These are phyloP conservation scores for Talaromyces atroroseus DNA, from an alignment of 2,329 filamentous ascomycete species.

Conservation along the genomic window DNA sequence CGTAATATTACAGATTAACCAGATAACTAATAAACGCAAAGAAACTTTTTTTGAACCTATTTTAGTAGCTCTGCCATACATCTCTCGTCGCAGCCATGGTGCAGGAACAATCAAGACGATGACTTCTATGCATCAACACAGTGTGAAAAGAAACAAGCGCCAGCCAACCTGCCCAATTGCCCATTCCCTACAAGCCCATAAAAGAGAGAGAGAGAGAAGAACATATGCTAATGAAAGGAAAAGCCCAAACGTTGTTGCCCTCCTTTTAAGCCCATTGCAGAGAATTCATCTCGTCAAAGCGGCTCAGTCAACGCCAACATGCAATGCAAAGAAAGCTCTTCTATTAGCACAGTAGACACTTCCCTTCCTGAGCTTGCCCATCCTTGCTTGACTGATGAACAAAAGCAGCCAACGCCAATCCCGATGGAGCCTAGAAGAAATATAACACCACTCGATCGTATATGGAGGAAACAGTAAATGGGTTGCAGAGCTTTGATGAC, in stretches of 20 bases:
- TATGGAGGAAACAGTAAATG: slow-evolving; percentile 10
- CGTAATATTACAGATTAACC: not conserved
- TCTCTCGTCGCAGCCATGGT: not conserved
- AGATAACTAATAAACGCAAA: not conserved
- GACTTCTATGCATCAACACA: slow-evolving; percentile 22
- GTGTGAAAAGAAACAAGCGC: slow-evolving; percentile 25
- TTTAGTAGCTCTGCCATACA: not conserved
- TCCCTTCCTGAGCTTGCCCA: slow-evolving; percentile 10
- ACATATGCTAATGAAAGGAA: slow-evolving; percentile 16
- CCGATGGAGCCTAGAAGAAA: slow-evolving; percentile 2
- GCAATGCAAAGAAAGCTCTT: slow-evolving; percentile 36
- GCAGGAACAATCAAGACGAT: slow-evolving; percentile 21
- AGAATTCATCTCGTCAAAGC: slow-evolving; percentile 28
- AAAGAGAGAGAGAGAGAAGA: slow-evolving; percentile 22
- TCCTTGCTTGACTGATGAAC: slow-evolving; percentile 3
- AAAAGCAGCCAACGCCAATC: slow-evolving; percentile 1
- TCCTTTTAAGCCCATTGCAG: slow-evolving; percentile 29
- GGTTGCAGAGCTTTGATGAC: slow-evolving; percentile 14
- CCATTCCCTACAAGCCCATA: slow-evolving; percentile 32
- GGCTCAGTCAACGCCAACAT: slow-evolving; percentile 39
- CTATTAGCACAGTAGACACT: slow-evolving; percentile 21
- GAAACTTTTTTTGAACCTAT: not conserved
- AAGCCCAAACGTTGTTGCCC: slow-evolving; percentile 21
- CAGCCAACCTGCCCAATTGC: slow-evolving; percentile 25
- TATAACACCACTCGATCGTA: slow-evolving; percentile 4